Evolutionary conservation across 2,329 filamentous ascomycete genomes (phyloP), one percentile per base, ranked within the genome.

Genomic region (Cryphonectria naterciae): DNA sequence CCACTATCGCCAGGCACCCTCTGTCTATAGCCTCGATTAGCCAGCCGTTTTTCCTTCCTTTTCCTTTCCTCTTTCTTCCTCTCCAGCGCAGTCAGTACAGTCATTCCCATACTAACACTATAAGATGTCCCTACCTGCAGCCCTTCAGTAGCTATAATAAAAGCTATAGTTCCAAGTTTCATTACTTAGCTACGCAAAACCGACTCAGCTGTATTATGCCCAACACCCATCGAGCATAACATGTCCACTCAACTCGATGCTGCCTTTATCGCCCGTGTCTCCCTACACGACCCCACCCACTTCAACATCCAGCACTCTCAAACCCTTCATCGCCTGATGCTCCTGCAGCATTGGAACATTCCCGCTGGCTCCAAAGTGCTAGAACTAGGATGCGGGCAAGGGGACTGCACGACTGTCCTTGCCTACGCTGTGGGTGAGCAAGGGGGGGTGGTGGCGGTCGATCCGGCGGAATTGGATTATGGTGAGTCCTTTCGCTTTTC

Each of bases 371-470:
- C 80, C 41, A 81, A 80, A 3, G 77, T 89, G 10, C 81, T 90
- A 1, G 88, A 90, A 75, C 77, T 91, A 46, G 88, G 87, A 65
- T 89, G 88, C 77, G 88, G 88, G 0, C 88, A 90, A 74, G 88
- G 88, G 1, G 86, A 87, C 72, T 85, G 84, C 74, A 89, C 88
- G 1, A 80, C 83, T 15, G 85, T 84, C 2, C 82, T 90, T 25
- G 88, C 87, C 62, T 76, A 81, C 74, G 81, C 81, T 28, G 82
- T 86, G 1, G 83, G 84, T 2, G 75, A 81, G 17, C 41, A 77
- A 0, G 85, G 86, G 0, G 78, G 78, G 63, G 79, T 89, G 19
- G 83, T 83, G 67, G 87, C 85, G 5, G 76, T 88, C 39, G 87
- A 89, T 77, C 87, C 86, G 1, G 87, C 82, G 0, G 74, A 79